A percentile compares a stretch with the other conserved stretches of the same genome.
Conservation (phyloP, 352 stramenopile species). For the Nothophytophthora sp. region DNA sequence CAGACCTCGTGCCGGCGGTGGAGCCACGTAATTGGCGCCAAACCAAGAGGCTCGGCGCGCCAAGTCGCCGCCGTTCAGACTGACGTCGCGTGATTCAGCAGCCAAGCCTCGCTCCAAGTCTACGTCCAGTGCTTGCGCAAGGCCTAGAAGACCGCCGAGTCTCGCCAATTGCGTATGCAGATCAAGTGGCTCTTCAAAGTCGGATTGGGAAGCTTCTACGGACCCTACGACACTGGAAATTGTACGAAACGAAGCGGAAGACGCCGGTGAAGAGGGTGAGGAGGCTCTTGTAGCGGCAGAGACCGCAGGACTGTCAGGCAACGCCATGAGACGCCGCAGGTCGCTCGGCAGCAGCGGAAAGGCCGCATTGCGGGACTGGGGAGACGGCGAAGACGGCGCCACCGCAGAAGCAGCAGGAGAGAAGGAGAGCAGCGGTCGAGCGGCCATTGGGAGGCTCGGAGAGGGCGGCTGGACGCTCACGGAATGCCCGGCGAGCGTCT, state of each 20-base stretch:
- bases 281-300: neutral
- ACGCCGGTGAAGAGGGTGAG: conserved; percentile 4
- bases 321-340: conserved; percentile 12
- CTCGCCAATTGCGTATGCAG: conserved; percentile 27
- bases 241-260: conserved; percentile 4
- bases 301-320: neutral
- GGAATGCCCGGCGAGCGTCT: too few relatives aligned
- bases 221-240: conserved; percentile 13
- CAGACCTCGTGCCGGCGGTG: conserved; percentile 10
- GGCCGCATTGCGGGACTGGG: too few relatives aligned
- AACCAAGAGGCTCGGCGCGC: conserved; percentile 19
- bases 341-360: conserved; percentile 20
- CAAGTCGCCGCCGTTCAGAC: conserved; percentile 9
- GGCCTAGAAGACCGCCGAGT: conserved; percentile 46
- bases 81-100: conserved; percentile 18
- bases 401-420: too few relatives aligned
- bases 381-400: neutral
- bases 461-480: too few relatives aligned
- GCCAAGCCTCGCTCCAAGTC: conserved; percentile 42
- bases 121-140: conserved; percentile 36
- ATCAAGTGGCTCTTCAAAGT: neutral
- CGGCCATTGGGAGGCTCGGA: conserved; percentile 7
- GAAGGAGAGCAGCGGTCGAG: conserved; percentile 8
- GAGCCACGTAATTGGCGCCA: conserved; percentile 36
- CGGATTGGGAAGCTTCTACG: conserved; percentile 5